phyloP scores from a whole-genome alignment of 768 basidiomycete species.

The Boletus speciosus region DNA sequence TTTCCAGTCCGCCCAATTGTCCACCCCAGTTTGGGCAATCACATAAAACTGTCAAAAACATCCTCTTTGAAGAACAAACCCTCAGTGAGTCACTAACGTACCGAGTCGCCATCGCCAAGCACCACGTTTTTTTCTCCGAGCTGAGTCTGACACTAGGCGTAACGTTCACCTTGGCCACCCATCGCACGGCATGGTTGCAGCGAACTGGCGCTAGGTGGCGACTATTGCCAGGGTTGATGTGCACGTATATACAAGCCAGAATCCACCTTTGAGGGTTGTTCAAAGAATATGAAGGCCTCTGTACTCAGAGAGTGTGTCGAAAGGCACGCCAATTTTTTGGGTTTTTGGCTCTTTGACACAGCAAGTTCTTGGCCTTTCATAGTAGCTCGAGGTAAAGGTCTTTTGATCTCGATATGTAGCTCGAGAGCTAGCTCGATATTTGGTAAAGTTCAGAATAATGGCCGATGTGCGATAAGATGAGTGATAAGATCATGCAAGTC shows the following conservation, averaged over 20 bases:
- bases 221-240: neutral
- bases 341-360: neutral
- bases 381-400: neutral
- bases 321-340: neutral
- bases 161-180: neutral
- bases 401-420: neutral
- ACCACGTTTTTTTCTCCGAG: slow-evolving; percentile 4
- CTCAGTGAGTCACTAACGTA: neutral
- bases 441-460: too few relatives aligned
- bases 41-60: slow-evolving; percentile 4
- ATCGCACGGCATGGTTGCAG: neutral
- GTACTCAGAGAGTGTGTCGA: neutral
- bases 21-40: slow-evolving; percentile 11
- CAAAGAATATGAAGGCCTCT: neutral
- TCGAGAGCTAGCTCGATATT: too few relatives aligned
- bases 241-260: neutral
- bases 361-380: neutral
- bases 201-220: neutral
- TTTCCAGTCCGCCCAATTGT: slow-evolving; percentile 29
- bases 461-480: neutral
- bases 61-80: slow-evolving; percentile 8
- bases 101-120: slow-evolving; percentile 1
- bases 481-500: slow-evolving; percentile 4
- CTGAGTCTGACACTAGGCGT: neutral
- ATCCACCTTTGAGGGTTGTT: neutral